Conservation (phyloP, 176 grass and related monocot genomes). For the Phoenix dactylifera region DNA sequence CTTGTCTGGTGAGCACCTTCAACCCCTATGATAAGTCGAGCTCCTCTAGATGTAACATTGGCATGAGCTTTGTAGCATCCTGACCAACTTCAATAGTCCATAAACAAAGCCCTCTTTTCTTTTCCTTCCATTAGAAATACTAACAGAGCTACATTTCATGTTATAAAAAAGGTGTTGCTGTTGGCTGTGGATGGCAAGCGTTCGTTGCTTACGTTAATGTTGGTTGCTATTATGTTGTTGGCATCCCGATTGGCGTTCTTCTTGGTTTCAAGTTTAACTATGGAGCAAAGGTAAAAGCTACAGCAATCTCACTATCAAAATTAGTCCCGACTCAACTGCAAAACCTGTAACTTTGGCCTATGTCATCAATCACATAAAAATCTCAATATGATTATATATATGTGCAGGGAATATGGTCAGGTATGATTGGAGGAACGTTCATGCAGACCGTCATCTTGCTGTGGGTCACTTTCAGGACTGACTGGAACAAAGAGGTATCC, state of each 20-base stretch:
- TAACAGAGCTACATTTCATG: background rate
- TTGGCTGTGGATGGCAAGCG: conserved; percentile 63
- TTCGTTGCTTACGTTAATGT: conserved; percentile 66
- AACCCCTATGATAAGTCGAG: too few species aligned
- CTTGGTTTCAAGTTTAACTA: conserved; percentile 4
- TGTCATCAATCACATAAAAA: too few species aligned
- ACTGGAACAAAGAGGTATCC: conserved; percentile 41
- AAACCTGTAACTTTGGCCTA: too few species aligned
- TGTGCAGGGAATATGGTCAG: conserved; percentile 40
- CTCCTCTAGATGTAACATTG: too few species aligned
- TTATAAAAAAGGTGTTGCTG: conserved; percentile 38
- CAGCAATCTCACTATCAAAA: too few species aligned
- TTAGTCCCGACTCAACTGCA: too few species aligned
- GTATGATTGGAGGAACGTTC: conserved; percentile 67
- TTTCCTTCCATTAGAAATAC: background rate
- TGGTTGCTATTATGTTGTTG: conserved; percentile 40
- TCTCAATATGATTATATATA: too few species aligned
- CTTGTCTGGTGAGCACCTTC: conserved; percentile 34
- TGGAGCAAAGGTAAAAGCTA: background rate
- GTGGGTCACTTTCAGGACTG: conserved; percentile 51
- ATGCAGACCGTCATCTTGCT: conserved; percentile 71
- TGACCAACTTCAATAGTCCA: too few species aligned
- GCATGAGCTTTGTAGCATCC: too few species aligned
- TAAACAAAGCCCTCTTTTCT: too few species aligned
- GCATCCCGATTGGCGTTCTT: conserved; percentile 6